phyloP scores from a whole-genome alignment of 148 eudicot species.

The Heliamphora exappendiculata region DNA sequence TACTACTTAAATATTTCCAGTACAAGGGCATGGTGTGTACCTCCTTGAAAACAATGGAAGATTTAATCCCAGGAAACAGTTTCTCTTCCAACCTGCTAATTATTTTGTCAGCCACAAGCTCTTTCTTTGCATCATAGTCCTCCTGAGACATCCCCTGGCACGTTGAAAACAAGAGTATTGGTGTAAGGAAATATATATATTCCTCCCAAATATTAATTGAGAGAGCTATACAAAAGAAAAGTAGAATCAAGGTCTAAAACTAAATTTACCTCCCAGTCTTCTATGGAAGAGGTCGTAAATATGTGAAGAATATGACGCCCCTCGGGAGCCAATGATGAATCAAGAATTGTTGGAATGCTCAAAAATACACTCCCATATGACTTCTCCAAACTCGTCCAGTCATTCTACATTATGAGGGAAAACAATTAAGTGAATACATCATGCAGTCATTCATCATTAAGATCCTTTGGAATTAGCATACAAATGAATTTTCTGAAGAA shows the following conservation, averaged over 20 bases:
- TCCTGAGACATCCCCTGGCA: slow-evolving; percentile 63
- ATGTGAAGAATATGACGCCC: slow-evolving; percentile 91
- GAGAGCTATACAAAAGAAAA: background rate
- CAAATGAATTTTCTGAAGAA: slow-evolving; percentile 1
- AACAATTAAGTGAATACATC: background rate
- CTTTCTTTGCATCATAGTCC: slow-evolving; percentile 81
- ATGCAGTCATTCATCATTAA: background rate
- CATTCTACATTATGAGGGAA: slow-evolving; percentile 41
- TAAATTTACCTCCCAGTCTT: slow-evolving; percentile 77
- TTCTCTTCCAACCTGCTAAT: slow-evolving; percentile 82
- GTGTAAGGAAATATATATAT: background rate
- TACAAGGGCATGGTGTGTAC: slow-evolving; percentile 18
- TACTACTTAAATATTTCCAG: background rate
- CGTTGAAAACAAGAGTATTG: slow-evolving; percentile 3
- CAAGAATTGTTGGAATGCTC: slow-evolving; percentile 97
- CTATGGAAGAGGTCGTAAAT: slow-evolving; percentile 83
- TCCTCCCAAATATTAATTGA: background rate
- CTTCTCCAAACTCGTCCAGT: slow-evolving; percentile 68
- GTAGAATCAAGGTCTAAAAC: background rate
- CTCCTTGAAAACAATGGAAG: slow-evolving; percentile 78
- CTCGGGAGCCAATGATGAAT: slow-evolving; percentile 83
- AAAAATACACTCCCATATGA: slow-evolving; percentile 92
- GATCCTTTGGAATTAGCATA: background rate
- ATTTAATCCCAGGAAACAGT: slow-evolving; percentile 85
- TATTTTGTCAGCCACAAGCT: slow-evolving; percentile 67